phyloP scores from a whole-genome alignment of 495 filamentous ascomycete genomes.

The Penicillium coffeae region DNA sequence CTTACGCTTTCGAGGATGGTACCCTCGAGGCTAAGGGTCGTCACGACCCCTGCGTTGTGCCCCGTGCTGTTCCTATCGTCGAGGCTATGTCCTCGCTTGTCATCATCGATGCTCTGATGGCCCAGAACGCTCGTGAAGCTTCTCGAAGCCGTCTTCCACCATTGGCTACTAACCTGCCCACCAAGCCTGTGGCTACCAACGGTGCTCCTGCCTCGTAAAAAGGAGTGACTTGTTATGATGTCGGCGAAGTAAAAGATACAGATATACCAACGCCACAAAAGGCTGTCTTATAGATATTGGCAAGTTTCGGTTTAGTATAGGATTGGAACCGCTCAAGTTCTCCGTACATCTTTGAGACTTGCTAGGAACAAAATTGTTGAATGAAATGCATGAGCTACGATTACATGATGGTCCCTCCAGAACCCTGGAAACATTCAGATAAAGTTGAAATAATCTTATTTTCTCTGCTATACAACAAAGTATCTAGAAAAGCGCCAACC shows the following conservation, averaged over 20 bases:
- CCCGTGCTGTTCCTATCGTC: slow-evolving; percentile 90
- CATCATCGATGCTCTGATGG: slow-evolving; percentile 86
- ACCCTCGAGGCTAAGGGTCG: slow-evolving; percentile 88
- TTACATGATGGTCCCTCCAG: slow-evolving; percentile 1
- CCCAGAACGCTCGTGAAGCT: slow-evolving; percentile 68
- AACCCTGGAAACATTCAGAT: not conserved
- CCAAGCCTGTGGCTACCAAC: slow-evolving; percentile 25
- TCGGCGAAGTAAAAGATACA: not conserved
- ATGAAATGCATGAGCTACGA: slow-evolving; percentile 23
- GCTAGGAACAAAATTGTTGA: slow-evolving; percentile 15
- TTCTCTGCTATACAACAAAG: not conserved
- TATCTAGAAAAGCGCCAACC: slow-evolving; percentile 8
- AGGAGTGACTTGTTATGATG: not conserved
- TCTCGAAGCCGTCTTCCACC: slow-evolving; percentile 41
- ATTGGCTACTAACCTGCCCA: slow-evolving; percentile 36
- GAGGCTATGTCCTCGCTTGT: slow-evolving; percentile 93
- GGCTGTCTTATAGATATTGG: slow-evolving; percentile 13
- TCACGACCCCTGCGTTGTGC: slow-evolving; percentile 94
- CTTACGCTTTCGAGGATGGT: slow-evolving; percentile 72
- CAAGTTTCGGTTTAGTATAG: not conserved
- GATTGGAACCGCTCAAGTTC: not conserved
- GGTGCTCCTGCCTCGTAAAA: slow-evolving; percentile 12
- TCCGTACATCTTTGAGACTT: not conserved
- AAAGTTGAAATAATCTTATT: not conserved
- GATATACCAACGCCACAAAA: slow-evolving; percentile 3